phyloP scores from a whole-genome alignment of 75 land plant genomes.

The Cunninghamia lanceolata region DNA sequence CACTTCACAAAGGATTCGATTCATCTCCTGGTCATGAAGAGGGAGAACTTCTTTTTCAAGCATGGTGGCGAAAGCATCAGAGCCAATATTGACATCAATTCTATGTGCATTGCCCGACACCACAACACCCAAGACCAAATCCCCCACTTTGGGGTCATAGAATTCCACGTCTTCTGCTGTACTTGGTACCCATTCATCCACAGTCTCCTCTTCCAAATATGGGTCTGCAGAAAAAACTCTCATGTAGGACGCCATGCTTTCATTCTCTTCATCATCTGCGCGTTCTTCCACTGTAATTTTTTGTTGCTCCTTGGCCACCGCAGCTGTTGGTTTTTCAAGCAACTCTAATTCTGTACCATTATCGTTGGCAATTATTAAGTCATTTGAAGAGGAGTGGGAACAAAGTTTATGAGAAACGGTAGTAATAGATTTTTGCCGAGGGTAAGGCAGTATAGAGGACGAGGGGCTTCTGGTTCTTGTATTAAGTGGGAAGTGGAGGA shows the following conservation, averaged over 20 bases:
- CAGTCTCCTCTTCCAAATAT: conserved; percentile 11
- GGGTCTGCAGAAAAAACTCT: not conserved
- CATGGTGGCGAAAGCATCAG: conserved; percentile 70
- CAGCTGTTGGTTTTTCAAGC: conserved; percentile 40
- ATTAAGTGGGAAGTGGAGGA: not conserved
- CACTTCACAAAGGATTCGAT: conserved; percentile 40
- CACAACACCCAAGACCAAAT: conserved; percentile 77
- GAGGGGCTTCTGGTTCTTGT: not conserved
- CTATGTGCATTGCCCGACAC: conserved; percentile 79
- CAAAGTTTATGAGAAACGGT: not conserved
- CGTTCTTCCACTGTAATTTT: conserved; percentile 1
- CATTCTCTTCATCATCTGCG: not conserved
- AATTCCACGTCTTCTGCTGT: conserved; percentile 39
- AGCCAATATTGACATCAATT: conserved; percentile 77
- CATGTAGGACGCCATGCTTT: not conserved
- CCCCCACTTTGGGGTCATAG: conserved; percentile 71
- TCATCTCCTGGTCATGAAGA: conserved; percentile 54
- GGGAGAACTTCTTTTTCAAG: conserved; percentile 72
- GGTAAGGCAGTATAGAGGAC: too few relatives aligned
- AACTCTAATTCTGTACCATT: conserved; percentile 32
- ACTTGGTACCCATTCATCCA: not conserved
- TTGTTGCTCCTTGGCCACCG: not conserved
- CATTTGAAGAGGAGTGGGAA: not conserved
- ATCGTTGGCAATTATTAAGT: not conserved
- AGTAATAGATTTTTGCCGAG: not conserved